phyloP scores from a whole-genome alignment of 768 basidiomycete species.

The Fomitopsis serialis region DNA sequence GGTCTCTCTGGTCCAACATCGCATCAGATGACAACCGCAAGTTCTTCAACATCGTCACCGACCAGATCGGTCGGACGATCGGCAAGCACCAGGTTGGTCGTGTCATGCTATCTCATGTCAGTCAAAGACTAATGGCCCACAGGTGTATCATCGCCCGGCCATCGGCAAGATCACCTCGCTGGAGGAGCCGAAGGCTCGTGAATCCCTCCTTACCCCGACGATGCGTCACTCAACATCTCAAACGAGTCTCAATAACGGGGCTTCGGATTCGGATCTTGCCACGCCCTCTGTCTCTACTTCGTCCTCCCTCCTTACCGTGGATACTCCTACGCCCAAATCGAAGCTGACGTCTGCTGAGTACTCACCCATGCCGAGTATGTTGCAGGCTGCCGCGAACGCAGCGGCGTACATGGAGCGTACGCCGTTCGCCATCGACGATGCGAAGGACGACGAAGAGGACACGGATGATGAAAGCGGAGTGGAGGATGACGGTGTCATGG shows the following conservation, averaged over 20 bases:
- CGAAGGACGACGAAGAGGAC: slow-evolving; percentile 73
- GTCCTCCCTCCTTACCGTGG: slow-evolving; percentile 48
- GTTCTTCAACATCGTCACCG: slow-evolving; percentile 88
- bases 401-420: slow-evolving; percentile 82
- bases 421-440: slow-evolving; percentile 96
- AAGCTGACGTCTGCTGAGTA: slow-evolving; percentile 25
- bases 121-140: background rate
- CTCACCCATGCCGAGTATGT: slow-evolving; percentile 53
- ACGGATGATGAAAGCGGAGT: slow-evolving; percentile 44
- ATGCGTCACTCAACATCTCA: slow-evolving; percentile 58
- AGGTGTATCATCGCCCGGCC: slow-evolving; percentile 74
- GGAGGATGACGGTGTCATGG: slow-evolving; percentile 78
- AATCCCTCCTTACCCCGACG: slow-evolving; percentile 73
- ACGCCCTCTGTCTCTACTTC: slow-evolving; percentile 19
- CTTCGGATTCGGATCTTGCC: slow-evolving; percentile 21
- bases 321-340: slow-evolving; percentile 25
- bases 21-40: slow-evolving; percentile 90
- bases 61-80: slow-evolving; percentile 91
- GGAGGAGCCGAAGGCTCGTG: slow-evolving; percentile 85
- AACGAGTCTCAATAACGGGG: slow-evolving; percentile 34
- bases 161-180: slow-evolving; percentile 82
- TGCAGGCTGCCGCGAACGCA: slow-evolving; percentile 72
- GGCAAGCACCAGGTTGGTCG: slow-evolving; percentile 78
- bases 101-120: slow-evolving; percentile 4
- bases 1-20: slow-evolving; percentile 86